Percentiles rank a stretch among this genome's conserved stretches.
Conservation (phyloP, 2,329 filamentous ascomycete genomes). For the Fusarium anthophilum region DNA sequence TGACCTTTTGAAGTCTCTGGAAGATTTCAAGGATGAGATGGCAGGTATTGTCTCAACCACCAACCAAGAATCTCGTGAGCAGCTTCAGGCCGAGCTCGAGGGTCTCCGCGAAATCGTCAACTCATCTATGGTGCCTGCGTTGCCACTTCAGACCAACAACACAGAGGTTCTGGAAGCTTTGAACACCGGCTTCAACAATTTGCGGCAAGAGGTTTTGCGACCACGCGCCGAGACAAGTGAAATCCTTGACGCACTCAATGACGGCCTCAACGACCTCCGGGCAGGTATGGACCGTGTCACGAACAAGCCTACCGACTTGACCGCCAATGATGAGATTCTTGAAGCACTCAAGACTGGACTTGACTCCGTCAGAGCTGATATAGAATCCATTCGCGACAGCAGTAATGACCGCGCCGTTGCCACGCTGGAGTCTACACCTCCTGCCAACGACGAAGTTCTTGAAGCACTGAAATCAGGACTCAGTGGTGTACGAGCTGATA, state of each 20-base stretch:
- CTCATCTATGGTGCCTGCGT: conserved; percentile 70
- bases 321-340: conserved; percentile 87
- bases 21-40: conserved; percentile 74
- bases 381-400: conserved; percentile 77
- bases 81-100: conserved; percentile 84
- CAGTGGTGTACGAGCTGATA: conserved; percentile 77
- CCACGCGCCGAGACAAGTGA: conserved; percentile 80
- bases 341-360: conserved; percentile 88
- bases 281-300: conserved; percentile 79
- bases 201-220: conserved; percentile 78
- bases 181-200: conserved; percentile 75
- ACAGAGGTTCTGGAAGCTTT: conserved; percentile 77
- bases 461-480: conserved; percentile 87
- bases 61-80: conserved; percentile 62
- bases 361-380: conserved; percentile 77
- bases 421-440: conserved; percentile 47
- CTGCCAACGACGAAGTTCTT: conserved; percentile 86
- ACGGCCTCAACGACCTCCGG: conserved; percentile 82
- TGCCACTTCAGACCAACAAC: conserved; percentile 54
- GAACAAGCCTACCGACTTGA: conserved; percentile 83
- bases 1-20: conserved; percentile 70
- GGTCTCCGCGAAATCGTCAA: conserved; percentile 82
- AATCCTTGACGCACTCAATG: conserved; percentile 87
- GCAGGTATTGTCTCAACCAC: conserved; percentile 64
- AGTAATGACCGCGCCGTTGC: conserved; percentile 62